phyloP scores from a whole-genome alignment of 441 rosid species.

The Syzygium syzygioides region DNA sequence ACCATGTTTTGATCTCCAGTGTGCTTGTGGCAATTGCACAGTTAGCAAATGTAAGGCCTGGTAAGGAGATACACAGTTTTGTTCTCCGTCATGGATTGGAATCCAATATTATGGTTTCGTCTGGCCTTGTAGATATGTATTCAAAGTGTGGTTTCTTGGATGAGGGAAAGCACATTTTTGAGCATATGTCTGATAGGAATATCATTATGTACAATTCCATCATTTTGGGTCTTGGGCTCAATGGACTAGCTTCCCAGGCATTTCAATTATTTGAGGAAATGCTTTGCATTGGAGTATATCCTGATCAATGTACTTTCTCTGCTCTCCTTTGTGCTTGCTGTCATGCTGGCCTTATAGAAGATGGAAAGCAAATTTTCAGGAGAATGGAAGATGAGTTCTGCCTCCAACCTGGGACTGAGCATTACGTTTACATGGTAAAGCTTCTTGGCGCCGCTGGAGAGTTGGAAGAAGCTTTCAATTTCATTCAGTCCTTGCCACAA shows the following conservation, averaged over 20 bases:
- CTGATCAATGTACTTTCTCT: conserved; percentile 70
- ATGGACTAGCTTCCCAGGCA: conserved; percentile 60
- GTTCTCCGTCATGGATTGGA: conserved; percentile 53
- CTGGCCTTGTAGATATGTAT: conserved; percentile 76
- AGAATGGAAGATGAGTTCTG: conserved; percentile 63
- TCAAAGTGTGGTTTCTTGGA: conserved; percentile 62
- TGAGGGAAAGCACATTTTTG: conserved; percentile 42
- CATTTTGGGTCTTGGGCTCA: conserved; percentile 66
- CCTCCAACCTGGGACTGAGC: conserved; percentile 52
- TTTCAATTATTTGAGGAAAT: conserved; percentile 53
- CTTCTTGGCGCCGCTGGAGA: conserved; percentile 67
- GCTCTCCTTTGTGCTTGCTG: conserved; percentile 82
- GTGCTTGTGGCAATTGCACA: conserved; percentile 56
- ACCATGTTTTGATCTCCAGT: conserved; percentile 49
- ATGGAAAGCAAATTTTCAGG: conserved; percentile 51
- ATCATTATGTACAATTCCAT: conserved; percentile 58
- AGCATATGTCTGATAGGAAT: conserved; percentile 32
- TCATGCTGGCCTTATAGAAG: conserved; percentile 60
- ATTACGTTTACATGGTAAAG: conserved; percentile 66
- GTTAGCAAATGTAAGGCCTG: conserved; percentile 35
- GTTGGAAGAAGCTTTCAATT: conserved; percentile 58
- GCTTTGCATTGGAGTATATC: conserved; percentile 35
- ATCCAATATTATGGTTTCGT: conserved; percentile 48
- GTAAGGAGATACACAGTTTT: conserved; percentile 52
- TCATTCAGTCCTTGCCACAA: conserved; percentile 43